phyloP scores from a whole-genome alignment of 805 yeast species.

The Wickerhamomyces chaumierensis region DNA sequence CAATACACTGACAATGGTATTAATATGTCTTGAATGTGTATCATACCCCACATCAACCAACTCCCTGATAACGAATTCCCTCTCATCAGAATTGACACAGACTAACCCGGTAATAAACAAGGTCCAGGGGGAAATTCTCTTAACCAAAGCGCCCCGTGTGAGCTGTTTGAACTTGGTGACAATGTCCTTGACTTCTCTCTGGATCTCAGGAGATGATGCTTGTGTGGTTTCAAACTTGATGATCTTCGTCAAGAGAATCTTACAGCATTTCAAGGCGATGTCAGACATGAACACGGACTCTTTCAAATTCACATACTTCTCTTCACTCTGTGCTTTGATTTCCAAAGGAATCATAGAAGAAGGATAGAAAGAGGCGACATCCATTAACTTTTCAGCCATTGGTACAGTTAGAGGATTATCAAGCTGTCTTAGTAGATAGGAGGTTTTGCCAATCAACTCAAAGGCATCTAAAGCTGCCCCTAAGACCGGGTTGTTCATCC shows the following conservation, averaged over 20 bases:
- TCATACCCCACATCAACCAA: slow-evolving; percentile 7
- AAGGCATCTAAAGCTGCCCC: slow-evolving; percentile 27
- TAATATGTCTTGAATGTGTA: slow-evolving; percentile 8
- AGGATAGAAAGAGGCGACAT: slow-evolving; percentile 10
- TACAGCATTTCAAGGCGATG: slow-evolving; percentile 11
- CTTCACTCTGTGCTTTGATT: slow-evolving; percentile 2
- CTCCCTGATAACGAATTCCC: slow-evolving; percentile 4
- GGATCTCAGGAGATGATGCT: slow-evolving; percentile 3
- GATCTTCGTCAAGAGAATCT: slow-evolving; percentile 10
- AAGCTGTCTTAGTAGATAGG: slow-evolving; percentile 17
- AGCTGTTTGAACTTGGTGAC: slow-evolving; percentile 4
- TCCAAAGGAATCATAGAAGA: slow-evolving; percentile 12
- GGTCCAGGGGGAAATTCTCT: slow-evolving; percentile 10
- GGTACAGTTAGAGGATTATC: slow-evolving; percentile 4
- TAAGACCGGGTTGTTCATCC: slow-evolving; percentile 32
- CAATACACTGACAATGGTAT: slow-evolving; percentile 8
- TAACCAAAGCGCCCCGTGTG: slow-evolving; percentile 3
- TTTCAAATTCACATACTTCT: slow-evolving; percentile 7
- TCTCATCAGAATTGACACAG: slow-evolving; percentile 4
- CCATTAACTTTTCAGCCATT: slow-evolving; percentile 9
- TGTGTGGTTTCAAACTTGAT: slow-evolving; percentile 2
- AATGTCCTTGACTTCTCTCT: slow-evolving; percentile 5
- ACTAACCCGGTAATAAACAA: slow-evolving; percentile 11
- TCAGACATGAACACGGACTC: slow-evolving; percentile 13
- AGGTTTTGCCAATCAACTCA: slow-evolving; percentile 25